phyloP scores from a whole-genome alignment of 768 basidiomycete species.

The Boletus reticulatus region DNA sequence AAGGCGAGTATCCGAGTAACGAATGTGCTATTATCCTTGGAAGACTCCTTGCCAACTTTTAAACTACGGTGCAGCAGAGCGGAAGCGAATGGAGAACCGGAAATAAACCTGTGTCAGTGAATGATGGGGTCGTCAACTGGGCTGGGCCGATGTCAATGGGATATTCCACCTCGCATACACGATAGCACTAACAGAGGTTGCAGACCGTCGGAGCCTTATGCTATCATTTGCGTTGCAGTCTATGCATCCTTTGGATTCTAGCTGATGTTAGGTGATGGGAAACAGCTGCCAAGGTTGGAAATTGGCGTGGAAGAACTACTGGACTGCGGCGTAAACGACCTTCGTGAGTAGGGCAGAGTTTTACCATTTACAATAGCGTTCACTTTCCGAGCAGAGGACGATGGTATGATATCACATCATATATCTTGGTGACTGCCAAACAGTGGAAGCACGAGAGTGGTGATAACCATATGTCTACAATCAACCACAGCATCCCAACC shows the following conservation, averaged over 20 bases:
- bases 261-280: constrained; percentile 4
- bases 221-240: background rate
- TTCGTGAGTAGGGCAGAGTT: background rate
- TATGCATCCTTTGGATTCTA: constrained; percentile 2
- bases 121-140: too few relatives aligned
- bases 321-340: background rate
- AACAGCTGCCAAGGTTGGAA: background rate
- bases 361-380: background rate
- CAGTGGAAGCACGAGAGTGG: background rate
- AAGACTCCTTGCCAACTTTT: background rate
- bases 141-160: background rate
- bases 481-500: background rate
- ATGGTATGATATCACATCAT: background rate
- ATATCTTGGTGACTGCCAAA: background rate
- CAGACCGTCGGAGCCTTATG: background rate
- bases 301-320: background rate
- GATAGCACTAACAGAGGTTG: background rate
- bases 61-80: background rate
- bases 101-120: background rate
- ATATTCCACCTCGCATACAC: background rate
- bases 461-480: background rate
- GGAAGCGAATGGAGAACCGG: background rate
- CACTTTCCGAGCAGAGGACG: background rate
- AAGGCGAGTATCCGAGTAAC: background rate
- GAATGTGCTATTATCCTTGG: background rate